Base-by-base conservation (phyloP, 768 basidiomycete genomes). In the Crucibulum laeve region DNA sequence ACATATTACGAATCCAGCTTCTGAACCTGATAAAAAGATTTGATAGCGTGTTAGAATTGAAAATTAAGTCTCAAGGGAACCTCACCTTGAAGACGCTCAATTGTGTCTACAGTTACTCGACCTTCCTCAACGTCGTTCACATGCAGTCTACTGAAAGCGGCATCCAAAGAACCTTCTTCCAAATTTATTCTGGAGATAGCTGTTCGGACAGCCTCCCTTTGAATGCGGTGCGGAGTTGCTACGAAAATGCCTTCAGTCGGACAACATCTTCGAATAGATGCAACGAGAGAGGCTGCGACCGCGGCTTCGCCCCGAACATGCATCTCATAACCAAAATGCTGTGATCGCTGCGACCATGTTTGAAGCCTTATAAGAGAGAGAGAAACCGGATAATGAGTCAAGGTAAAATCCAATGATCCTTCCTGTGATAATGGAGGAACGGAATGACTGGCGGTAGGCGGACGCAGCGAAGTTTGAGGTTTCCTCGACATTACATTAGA, bases 1-100 rank as follows among this genome's bases (percentile, higher is more conserved):
- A 42, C 74, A 78, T 25, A 78, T 73, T 5, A 78, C 76, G 40
- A 77, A 75, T 1, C 69, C 62, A 1, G 76, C 76, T 49, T 78
- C 76, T 2, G 75, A 74, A 40, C 75, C 76, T 76, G 42, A 15
- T 22, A 0, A 6, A 30, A 21, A 24, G 36, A 11, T 18, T 11
- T 43, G 18, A 41, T 25, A 24, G 19, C 17, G 17, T 15, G 2
- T 25, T 5, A 2, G 24, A 17, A 34, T 14, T 22, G 37, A 18
- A 35, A 7, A 11, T 25, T 11, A 18, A 10, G 43, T 24, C 25
- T 13, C 25, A 19, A 21, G 11, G 19, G 13, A 10, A 14, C 46
- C 58, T 19, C 14, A 72, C 74, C 73, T 65, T 77, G 74, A 19
- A 78, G 52, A 11, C 73, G 59, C 57, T 78, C 76, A 34, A 76